phyloP scores from a whole-genome alignment of 768 basidiomycete species.

The Panus rudis region DNA sequence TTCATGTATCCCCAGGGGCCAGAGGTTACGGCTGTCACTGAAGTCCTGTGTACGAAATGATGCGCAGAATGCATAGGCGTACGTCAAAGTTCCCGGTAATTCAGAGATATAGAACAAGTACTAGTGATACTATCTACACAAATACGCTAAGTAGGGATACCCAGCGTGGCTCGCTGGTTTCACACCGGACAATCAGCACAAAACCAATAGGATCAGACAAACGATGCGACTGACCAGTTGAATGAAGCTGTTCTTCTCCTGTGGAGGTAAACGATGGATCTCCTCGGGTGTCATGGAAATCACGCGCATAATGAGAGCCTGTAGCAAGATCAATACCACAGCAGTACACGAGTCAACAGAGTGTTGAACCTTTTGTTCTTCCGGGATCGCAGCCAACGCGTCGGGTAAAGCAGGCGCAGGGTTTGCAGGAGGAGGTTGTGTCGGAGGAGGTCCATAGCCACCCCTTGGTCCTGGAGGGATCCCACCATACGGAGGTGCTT shows the following conservation, averaged over 20 bases:
- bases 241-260: constrained; percentile 70
- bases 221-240: constrained; percentile 60
- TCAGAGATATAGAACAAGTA: no score
- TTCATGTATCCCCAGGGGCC: no score
- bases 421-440: constrained; percentile 5
- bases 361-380: constrained; percentile 55
- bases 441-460: constrained; percentile 18
- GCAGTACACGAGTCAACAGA: constrained; percentile 9
- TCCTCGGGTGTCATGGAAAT: constrained; percentile 81
- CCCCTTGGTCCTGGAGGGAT: constrained; percentile 34
- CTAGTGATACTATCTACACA: no score
- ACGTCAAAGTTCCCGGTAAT: no score
- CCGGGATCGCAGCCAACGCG: constrained; percentile 52
- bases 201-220: neutral
- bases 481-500: constrained; percentile 17
- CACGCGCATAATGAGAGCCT: constrained; percentile 75
- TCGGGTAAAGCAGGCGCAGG: constrained; percentile 33
- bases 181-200: neutral
- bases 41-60: no score
- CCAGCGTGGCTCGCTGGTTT: constrained; percentile 16
- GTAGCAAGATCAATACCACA: neutral
- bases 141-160: constrained; percentile 10
- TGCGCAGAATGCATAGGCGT: no score
- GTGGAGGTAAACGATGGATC: constrained; percentile 64
- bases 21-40: no score